Percentiles rank a stretch among this genome's conserved stretches.
Conservation (phyloP, 129 eudicot species). For the Pulicaria dysenterica region DNA sequence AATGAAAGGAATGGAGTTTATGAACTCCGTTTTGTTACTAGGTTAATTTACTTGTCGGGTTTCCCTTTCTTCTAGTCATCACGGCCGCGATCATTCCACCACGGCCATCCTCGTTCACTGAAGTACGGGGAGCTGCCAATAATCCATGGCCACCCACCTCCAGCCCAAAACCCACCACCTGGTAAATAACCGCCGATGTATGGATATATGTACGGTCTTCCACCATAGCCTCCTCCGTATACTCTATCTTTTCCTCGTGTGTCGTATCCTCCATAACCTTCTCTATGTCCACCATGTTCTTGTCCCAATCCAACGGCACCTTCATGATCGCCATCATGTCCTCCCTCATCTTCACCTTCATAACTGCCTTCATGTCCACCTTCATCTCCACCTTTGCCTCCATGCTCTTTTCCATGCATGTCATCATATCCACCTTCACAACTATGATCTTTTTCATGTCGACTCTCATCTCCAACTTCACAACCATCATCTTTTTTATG, state of each 20-base stretch:
- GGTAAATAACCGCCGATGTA: neutral
- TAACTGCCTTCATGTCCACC: neutral
- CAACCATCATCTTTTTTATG: neutral
- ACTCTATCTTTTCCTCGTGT: constrained; percentile 15
- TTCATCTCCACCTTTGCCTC: neutral
- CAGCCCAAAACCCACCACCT: neutral
- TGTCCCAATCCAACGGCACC: neutral
- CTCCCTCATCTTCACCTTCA: neutral
- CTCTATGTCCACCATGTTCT: neutral
- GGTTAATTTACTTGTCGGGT: neutral
- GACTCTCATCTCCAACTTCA: neutral
- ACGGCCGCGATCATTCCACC: constrained; percentile 4
- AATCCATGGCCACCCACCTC: neutral
- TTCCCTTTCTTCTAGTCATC: neutral
- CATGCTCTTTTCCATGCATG: neutral
- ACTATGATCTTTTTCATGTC: neutral
- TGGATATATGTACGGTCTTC: neutral
- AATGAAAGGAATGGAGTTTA: neutral
- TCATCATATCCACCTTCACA: neutral
- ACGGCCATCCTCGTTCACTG: constrained; percentile 1
- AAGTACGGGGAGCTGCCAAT: neutral
- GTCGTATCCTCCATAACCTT: constrained; percentile 1
- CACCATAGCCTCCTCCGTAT: neutral
- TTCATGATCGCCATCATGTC: constrained; percentile 4
- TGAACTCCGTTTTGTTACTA: neutral